Evolutionary conservation across 306 rosid species (phyloP).

Genomic region (Potentilla sterilis): DNA sequence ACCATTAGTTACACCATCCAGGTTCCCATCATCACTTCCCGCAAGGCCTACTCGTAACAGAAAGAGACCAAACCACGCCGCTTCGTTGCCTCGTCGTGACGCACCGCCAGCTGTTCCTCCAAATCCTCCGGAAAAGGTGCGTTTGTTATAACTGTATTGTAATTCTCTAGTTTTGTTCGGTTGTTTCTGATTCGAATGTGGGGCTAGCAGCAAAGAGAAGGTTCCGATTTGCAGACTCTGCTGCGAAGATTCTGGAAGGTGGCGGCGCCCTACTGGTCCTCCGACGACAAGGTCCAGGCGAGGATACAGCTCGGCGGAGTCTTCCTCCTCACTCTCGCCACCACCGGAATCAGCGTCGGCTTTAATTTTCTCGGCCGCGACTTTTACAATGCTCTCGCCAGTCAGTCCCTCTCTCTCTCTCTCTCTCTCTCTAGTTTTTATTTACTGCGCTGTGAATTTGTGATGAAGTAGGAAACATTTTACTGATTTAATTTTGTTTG

Average conservation of each 20-base stretch:
- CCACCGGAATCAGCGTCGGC: conserved; percentile 95
- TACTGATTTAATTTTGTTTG: neutral
- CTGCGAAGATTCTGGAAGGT: conserved; percentile 85
- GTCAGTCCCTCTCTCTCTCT: conserved; percentile 38
- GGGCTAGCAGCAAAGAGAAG: conserved; percentile 32
- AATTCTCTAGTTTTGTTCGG: neutral
- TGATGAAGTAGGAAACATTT: neutral
- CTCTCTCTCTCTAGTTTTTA: too few relatives aligned
- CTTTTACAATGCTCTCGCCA: conserved; percentile 90
- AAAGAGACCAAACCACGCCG: conserved; percentile 14
- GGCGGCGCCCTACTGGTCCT: conserved; percentile 91
- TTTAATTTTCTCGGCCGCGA: conserved; percentile 94
- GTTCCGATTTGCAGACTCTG: conserved; percentile 60
- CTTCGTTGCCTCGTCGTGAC: conserved; percentile 11
- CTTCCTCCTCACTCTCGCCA: conserved; percentile 83
- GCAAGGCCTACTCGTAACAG: neutral
- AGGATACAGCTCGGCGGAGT: conserved; percentile 79
- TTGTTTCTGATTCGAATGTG: neutral
- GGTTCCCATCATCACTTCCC: neutral
- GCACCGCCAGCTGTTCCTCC: conserved; percentile 6
- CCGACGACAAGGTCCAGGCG: conserved; percentile 72
- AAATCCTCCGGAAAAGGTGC: conserved; percentile 28
- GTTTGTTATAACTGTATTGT: neutral
- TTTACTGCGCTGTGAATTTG: conserved; percentile 2
- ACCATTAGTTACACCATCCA: neutral